Evolutionary conservation across 495 filamentous ascomycete genomes (phyloP), one percentile per base, ranked within the genome.

Genomic region (Hypoxylon rickii): DNA sequence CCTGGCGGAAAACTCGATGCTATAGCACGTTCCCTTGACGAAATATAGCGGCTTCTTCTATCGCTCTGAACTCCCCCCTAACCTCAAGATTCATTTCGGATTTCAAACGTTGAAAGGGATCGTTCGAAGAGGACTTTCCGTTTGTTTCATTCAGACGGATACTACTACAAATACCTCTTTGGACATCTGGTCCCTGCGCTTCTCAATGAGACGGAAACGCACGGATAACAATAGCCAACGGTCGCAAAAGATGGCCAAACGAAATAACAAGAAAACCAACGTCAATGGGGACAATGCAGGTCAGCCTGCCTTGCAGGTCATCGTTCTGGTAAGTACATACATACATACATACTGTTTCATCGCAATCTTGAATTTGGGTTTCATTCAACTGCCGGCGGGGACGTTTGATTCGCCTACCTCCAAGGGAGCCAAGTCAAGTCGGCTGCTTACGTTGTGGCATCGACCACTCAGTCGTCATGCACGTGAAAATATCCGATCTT

Each of bases 271-370:
- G n/a, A n/a, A n/a, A n/a, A n/a, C n/a, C n/a, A n/a, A n/a, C n/a
- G n/a, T n/a, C n/a, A n/a, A 39, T 16, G 38, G 41, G 16, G 54
- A 55, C 17, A 44, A 57, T 44, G 60, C 67, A 46, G 49, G 56
- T 49, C 43, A 60, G 36, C 79, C 85, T 65, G 82, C 86, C 22
- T 78, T 92, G 72, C 86, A 92, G 65, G 83, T 92, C 44, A 90
- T 92, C 74, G 80, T 92, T 47, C 73, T 92, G 76, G 89, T 92
- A 77, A 82, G 89, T 82, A 34, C 49, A 49, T 29, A 47, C 52
- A 40, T 36, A 40, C 24, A 40, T 36, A 43, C 29, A 61, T 44
- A 10, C 40, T 58, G 37, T 49, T 55, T 55, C 45, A 46, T 37
- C 24, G 10, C 4, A 29, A 29, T 29, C 4, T 29, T 10, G 24